Percentiles rank a stretch among this genome's conserved stretches.
These are phyloP conservation scores for Tilletia walkeri DNA, from an alignment of 1,284 basidiomycete species.

Conservation along the genomic window DNA sequence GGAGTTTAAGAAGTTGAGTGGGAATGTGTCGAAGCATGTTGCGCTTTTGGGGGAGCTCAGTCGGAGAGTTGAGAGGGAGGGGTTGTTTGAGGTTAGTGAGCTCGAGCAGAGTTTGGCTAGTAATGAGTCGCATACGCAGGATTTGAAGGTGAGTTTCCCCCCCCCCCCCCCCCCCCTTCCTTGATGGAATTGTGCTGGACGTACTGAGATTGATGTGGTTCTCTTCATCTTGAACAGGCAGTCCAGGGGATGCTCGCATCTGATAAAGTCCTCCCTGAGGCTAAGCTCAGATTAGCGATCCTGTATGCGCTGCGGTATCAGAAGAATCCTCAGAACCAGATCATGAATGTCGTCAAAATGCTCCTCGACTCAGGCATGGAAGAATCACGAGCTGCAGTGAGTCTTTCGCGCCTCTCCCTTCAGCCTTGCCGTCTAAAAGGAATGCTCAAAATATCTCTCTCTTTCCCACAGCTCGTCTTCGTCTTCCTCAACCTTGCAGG, in stretches of 20 bases:
- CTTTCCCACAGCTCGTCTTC: slow-evolving; percentile 70
- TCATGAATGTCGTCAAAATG: slow-evolving; percentile 76
- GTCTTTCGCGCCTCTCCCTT: slow-evolving; percentile 34
- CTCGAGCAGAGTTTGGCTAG: slow-evolving; percentile 94
- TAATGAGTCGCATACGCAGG: slow-evolving; percentile 74
- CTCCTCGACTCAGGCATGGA: slow-evolving; percentile 78
- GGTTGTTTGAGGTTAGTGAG: slow-evolving; percentile 76
- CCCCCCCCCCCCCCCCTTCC: too few relatives aligned
- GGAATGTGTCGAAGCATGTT: slow-evolving; percentile 98
- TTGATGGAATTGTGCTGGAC: too few relatives aligned
- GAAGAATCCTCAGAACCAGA: slow-evolving; percentile 80
- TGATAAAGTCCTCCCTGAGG: slow-evolving; percentile 69
- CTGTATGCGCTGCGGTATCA: slow-evolving; percentile 93
- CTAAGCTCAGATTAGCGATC: slow-evolving; percentile 89
- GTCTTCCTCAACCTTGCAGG: slow-evolving; percentile 90
- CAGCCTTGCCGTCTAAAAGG: neutral
- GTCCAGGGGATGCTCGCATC: slow-evolving; percentile 56
- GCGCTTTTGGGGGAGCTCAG: slow-evolving; percentile 94
- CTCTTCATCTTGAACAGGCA: slow-evolving; percentile 15
- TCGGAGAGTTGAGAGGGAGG: slow-evolving; percentile 79
- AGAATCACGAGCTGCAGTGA: slow-evolving; percentile 76
- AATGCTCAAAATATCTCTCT: neutral
- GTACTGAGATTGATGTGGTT: too few relatives aligned
- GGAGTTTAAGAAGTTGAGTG: slow-evolving; percentile 90
- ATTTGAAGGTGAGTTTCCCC: slow-evolving; percentile 68